Base-by-base conservation (phyloP, 2,329 filamentous ascomycete species). In the Phialophora chinensis region DNA sequence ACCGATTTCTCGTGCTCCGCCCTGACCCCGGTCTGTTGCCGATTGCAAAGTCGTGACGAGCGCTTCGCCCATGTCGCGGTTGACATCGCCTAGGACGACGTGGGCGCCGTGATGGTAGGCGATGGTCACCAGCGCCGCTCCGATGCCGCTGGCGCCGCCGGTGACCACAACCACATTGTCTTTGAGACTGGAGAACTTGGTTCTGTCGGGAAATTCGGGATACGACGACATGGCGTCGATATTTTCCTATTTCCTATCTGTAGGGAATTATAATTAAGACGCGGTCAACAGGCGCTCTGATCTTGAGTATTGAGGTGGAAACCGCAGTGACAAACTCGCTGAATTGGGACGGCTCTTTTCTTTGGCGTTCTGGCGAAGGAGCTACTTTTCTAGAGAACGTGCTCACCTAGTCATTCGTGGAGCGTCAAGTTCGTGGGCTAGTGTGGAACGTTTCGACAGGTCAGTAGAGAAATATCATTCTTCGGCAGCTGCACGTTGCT, bases 71-170 rank as follows among this genome's bases (percentile, higher is more conserved):
- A 72, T 70, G 20, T 72, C 60, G 12, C 72, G 72, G 62, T 80
- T 76, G 10, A 80, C 67, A 63, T 83, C 81, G 29, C 81, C 81
- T 66, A 83, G 79, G 67, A 77, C 77, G 56, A 82, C 76, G 49
- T 78, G 74, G 5, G 80, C 79, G n/a, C 79, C 78, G n/a, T 72
- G 70, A 11, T 75, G 65, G 58, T 78, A 75, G 50, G 78, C 77
- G 25, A 78, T 73, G 10, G 75, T 73, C 1, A 81, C 79, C 0
- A 80, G 74, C 50, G 76, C 77, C 2, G 80, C 77, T 6, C 81
- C 81, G 57, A 83, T 83, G 10, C 81, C 81, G 57, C 80, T 80
- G 56, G 81, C 75, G 25, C 67, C 67, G 33, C 66, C 62, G 5
- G 63, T 63, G 8, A 68, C 25, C 14, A 68, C 63, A 27, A 66